Conservation (phyloP, 2,329 filamentous ascomycete genomes). For the Fusarium anthophilum region DNA sequence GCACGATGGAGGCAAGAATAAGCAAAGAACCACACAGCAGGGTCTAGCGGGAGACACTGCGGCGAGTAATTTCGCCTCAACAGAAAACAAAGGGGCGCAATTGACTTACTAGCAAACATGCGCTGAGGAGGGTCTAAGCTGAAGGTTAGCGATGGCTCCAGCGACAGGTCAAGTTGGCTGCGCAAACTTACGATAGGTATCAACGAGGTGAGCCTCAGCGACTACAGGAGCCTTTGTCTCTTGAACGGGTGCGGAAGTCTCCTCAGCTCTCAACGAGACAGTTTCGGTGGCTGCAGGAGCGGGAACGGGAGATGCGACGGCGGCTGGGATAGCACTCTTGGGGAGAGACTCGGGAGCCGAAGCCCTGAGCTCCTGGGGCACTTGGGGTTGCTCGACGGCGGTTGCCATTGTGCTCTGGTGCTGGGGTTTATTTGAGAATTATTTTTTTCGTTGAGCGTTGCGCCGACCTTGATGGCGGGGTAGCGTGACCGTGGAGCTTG, state of each 20-base stretch:
- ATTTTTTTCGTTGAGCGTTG: constrained; percentile 33
- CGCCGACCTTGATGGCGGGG: constrained; percentile 40
- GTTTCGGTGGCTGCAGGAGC: constrained; percentile 27
- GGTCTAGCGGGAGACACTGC: constrained; percentile 1
- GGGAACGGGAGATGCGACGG: constrained; percentile 21
- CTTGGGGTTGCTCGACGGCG: constrained; percentile 37
- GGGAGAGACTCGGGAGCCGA: constrained; percentile 26
- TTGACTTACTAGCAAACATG: constrained; percentile 71
- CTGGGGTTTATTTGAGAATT: constrained; percentile 10
- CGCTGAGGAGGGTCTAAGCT: constrained; percentile 68
- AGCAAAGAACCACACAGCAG: constrained; percentile 11
- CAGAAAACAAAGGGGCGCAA: constrained; percentile 11
- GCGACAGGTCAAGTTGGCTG: neutral
- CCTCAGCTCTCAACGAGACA: constrained; percentile 13
- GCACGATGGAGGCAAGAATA: constrained; percentile 16
- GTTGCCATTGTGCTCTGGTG: constrained; percentile 38
- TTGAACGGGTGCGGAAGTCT: constrained; percentile 1
- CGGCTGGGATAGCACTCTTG: constrained; percentile 21
- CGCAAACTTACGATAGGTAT: constrained; percentile 71
- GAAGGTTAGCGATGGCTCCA: constrained; percentile 28
- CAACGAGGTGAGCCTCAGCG: constrained; percentile 78
- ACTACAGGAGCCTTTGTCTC: constrained; percentile 66
- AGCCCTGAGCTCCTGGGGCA: constrained; percentile 26
- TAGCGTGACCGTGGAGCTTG: constrained; percentile 42
- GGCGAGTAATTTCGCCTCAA: constrained; percentile 12